Base-by-base conservation (phyloP, 805 yeast species). In the Candida stauntonica region DNA sequence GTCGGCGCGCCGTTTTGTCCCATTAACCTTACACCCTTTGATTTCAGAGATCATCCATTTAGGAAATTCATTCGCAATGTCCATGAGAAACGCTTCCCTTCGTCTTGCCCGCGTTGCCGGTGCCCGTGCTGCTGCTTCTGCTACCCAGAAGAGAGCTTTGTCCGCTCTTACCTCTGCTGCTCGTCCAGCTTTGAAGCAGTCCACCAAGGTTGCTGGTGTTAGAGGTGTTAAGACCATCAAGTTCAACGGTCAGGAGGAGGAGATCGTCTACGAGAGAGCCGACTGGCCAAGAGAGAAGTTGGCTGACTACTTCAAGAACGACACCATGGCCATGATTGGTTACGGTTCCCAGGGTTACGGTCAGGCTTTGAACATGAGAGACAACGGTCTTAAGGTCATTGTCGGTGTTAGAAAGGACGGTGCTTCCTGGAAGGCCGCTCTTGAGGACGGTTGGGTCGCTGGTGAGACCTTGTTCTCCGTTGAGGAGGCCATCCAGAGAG, bases 261-360 rank as follows among this genome's bases (percentile, higher is more conserved):
- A 93, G 77, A 70, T 81, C 55, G 99, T 93, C 55, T 91, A 93
- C 77, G 98, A 93, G 78, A 86, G 99, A 73, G 82, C 88, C 60
- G 99, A 93, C 85, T 93, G 99, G 99, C 99, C 99, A 72, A 78
- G 83, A 68, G 98, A 91, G 74, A 91, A 86, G 77, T 77, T 93
- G 62, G 77, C 82, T 50, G 89, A 87, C 62, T 93, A 89, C 79
- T 93, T 93, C 88, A 91, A 93, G 80, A 75, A 89, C 70, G 98
- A 93, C 68, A 93, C 99, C 47, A 75, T 93, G 63, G 98, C 99
- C 55, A 73, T 93, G 63, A 89, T 93, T 57, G 99, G 99, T 72
- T 93, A 93, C 81, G 99, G 99, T 66, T 91, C 99, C 54, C 99
- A 93, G 76, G 99, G 99, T 78, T 91, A 93, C 79, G 99, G 99